phyloP scores from a whole-genome alignment of 306 rosid genomes.

The Alnus glutinosa region DNA sequence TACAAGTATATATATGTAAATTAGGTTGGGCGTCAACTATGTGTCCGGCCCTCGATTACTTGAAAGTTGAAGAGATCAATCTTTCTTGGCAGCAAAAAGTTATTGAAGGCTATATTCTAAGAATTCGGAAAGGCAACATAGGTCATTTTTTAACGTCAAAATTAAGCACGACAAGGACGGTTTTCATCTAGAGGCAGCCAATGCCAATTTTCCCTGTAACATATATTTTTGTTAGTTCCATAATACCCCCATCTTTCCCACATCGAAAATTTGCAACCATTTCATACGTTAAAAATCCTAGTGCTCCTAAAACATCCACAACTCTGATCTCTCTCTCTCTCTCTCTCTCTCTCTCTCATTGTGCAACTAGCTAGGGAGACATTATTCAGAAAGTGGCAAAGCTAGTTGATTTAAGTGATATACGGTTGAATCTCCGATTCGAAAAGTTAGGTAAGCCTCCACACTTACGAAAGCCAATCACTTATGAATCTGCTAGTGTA shows the following conservation, averaged over 20 bases:
- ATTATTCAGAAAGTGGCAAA: neutral
- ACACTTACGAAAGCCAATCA: conserved; percentile 5
- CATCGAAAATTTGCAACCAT: neutral
- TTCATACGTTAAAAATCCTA: neutral
- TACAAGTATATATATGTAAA: no score
- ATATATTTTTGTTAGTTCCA: neutral
- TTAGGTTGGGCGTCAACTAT: no score
- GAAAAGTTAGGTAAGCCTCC: conserved; percentile 34
- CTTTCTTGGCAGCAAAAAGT: neutral
- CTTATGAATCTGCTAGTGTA: conserved; percentile 15
- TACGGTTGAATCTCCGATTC: conserved; percentile 18
- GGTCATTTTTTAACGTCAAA: conserved; percentile 27
- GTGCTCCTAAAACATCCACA: neutral
- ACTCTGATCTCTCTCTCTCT: neutral
- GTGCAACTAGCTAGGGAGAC: neutral
- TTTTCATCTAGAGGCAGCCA: conserved; percentile 20
- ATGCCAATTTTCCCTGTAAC: conserved; percentile 8
- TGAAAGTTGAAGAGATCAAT: no score
- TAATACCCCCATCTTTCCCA: neutral
- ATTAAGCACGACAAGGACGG: conserved; percentile 23
- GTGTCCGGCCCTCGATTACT: no score
- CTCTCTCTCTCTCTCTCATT: neutral
- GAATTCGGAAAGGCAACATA: conserved; percentile 32
- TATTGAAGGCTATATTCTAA: conserved; percentile 32
- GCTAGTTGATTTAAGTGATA: conserved; percentile 20